Evolutionary conservation across 208 protist genomes (phyloP).

Genomic region (Angomonas deanei): DNA sequence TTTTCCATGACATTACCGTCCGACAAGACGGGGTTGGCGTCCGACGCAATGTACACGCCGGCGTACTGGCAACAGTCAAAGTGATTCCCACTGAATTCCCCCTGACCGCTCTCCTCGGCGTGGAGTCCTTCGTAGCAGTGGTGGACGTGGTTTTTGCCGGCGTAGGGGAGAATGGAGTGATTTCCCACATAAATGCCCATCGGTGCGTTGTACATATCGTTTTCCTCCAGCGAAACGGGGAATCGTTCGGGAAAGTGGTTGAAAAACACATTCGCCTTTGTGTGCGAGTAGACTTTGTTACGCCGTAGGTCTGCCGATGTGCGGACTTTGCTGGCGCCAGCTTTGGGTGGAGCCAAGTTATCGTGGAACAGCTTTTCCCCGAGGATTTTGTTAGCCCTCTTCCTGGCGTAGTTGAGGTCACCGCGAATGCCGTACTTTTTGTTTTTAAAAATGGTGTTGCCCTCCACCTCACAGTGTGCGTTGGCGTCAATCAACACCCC

Average conservation of each 20-base stretch:
- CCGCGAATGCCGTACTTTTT: conserved; percentile 55
- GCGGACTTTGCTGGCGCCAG: not conserved
- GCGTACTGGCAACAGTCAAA: conserved; percentile 55
- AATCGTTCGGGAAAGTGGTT: conserved; percentile 22
- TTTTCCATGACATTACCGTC: conserved; percentile 53
- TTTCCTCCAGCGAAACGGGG: conserved; percentile 32
- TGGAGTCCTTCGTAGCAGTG: conserved; percentile 70
- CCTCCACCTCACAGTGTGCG: conserved; percentile 39
- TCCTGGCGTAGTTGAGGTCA: conserved; percentile 37
- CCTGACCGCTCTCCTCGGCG: conserved; percentile 34
- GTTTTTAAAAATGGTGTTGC: conserved; percentile 74
- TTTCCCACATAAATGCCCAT: conserved; percentile 61
- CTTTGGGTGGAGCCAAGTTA: not conserved
- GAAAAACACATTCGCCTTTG: conserved; percentile 52
- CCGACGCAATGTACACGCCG: conserved; percentile 60
- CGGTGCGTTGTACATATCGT: conserved; percentile 55
- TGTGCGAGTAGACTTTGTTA: conserved; percentile 63
- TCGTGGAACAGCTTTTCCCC: not conserved
- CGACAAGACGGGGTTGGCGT: conserved; percentile 40
- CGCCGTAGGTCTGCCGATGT: conserved; percentile 14
- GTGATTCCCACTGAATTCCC: conserved; percentile 51
- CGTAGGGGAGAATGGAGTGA: conserved; percentile 27
- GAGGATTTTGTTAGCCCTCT: conserved; percentile 27
- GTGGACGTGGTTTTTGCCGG: conserved; percentile 53
- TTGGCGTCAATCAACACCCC: conserved; percentile 62